These are phyloP conservation scores for Mycena floridula DNA, from an alignment of 768 basidiomycete species.

Conservation along the genomic window DNA sequence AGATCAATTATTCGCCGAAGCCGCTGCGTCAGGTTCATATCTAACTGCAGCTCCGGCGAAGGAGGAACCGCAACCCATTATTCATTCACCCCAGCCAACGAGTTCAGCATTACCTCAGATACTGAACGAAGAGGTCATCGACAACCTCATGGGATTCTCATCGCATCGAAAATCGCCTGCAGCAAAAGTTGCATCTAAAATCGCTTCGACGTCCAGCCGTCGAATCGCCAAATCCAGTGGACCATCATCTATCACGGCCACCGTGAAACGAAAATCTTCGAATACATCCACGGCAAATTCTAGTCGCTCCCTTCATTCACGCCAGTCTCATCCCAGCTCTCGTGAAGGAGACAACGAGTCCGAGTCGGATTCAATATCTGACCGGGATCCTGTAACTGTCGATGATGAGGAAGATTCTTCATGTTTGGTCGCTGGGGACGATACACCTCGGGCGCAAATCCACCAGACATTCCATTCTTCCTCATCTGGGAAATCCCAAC, in stretches of 20 bases:
- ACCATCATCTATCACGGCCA: too few relatives aligned
- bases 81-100: conserved; percentile 54
- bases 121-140: conserved; percentile 66
- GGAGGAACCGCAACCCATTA: conserved; percentile 22
- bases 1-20: conserved; percentile 72
- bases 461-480: neutral
- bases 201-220: too few relatives aligned
- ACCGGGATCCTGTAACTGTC: conserved; percentile 31
- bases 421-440: conserved; percentile 37
- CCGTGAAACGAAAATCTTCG: too few relatives aligned
- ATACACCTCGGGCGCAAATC: conserved; percentile 50
- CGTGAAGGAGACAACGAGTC: conserved; percentile 58
- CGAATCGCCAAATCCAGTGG: too few relatives aligned
- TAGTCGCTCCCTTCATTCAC: too few relatives aligned
- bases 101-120: conserved; percentile 53
- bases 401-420: conserved; percentile 12
- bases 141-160: conserved; percentile 52
- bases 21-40: conserved; percentile 28
- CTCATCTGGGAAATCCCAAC: too few relatives aligned
- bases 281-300: too few relatives aligned
- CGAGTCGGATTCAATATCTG: conserved; percentile 34
- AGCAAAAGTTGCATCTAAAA: conserved; percentile 36
- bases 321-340: conserved; percentile 19
- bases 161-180: conserved; percentile 35
- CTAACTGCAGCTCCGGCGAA: conserved; percentile 14